Evolutionary conservation across 2,329 filamentous ascomycete species (phyloP).

Genomic region (Cercospora beticola): DNA sequence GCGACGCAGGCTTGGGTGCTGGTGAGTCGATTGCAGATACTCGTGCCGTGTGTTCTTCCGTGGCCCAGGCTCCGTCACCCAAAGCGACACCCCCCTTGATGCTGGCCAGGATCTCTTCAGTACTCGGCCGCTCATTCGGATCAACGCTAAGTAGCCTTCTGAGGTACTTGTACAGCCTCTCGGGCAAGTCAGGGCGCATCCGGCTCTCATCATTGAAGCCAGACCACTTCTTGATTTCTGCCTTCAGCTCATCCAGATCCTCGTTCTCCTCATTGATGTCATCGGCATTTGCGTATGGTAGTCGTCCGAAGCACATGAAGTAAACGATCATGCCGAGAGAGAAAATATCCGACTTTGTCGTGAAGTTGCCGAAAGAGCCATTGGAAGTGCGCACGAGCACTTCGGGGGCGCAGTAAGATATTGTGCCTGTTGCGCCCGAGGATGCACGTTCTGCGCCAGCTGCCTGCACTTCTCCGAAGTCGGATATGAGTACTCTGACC

Average conservation of each 20-base stretch:
- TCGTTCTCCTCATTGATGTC: conserved; percentile 86
- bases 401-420: conserved; percentile 93
- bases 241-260: conserved; percentile 79
- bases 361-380: conserved; percentile 87
- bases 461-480: conserved; percentile 94
- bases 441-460: conserved; percentile 80
- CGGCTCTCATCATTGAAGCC: conserved; percentile 66
- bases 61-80: conserved; percentile 31
- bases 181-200: conserved; percentile 76
- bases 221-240: conserved; percentile 82
- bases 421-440: conserved; percentile 90
- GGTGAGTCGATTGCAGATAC: conserved; percentile 48
- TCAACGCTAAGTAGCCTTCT: conserved; percentile 77
- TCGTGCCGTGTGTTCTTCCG: conserved; percentile 33
- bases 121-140: conserved; percentile 74
- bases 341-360: conserved; percentile 97
- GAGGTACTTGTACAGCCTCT: conserved; percentile 80
- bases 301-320: conserved; percentile 89
- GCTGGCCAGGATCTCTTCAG: conserved; percentile 77
- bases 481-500: conserved; percentile 83
- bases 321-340: conserved; percentile 97
- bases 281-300: conserved; percentile 85
- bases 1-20: conserved; percentile 21
- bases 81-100: conserved; percentile 62
- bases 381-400: conserved; percentile 66